A percentile compares a stretch with the other conserved stretches of the same genome.
Evolutionary conservation across 2,329 filamentous ascomycete genomes (phyloP).

Genomic region (Aureobasidium sp.): DNA sequence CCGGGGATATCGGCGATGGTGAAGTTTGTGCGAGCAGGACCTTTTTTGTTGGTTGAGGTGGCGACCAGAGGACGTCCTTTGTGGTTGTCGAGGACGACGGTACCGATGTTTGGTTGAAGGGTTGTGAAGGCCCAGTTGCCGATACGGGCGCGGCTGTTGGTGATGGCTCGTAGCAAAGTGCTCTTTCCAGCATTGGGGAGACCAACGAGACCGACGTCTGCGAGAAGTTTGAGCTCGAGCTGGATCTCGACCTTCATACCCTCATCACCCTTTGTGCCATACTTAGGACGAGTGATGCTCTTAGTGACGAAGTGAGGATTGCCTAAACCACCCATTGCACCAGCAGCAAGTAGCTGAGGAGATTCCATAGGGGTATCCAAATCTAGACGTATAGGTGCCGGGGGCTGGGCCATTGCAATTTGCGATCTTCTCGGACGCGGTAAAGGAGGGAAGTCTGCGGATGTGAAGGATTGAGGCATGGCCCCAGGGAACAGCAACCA

Average conservation of each 20-base stretch:
- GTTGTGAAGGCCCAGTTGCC: slow-evolving; percentile 98
- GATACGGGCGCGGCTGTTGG: slow-evolving; percentile 78
- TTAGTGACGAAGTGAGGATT: slow-evolving; percentile 88
- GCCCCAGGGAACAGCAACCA: slow-evolving; percentile 83
- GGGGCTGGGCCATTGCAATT: slow-evolving; percentile 59
- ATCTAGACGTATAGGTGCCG: slow-evolving; percentile 56
- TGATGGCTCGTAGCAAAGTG: slow-evolving; percentile 79
- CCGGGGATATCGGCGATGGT: slow-evolving; percentile 95
- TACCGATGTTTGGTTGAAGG: slow-evolving; percentile 88
- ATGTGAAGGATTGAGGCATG: slow-evolving; percentile 59
- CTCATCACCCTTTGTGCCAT: slow-evolving; percentile 77
- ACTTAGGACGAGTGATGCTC: slow-evolving; percentile 67
- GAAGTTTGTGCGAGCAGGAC: slow-evolving; percentile 60
- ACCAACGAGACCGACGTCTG: slow-evolving; percentile 89
- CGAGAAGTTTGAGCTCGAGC: slow-evolving; percentile 88
- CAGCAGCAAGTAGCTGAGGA: slow-evolving; percentile 78
- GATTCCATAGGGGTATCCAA: slow-evolving; percentile 63
- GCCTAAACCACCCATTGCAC: slow-evolving; percentile 80
- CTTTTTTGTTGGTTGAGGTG: slow-evolving; percentile 23
- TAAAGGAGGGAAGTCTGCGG: slow-evolving; percentile 49
- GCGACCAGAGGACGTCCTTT: slow-evolving; percentile 59
- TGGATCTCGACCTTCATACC: slow-evolving; percentile 72
- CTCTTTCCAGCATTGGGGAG: slow-evolving; percentile 95
- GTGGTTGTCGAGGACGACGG: slow-evolving; percentile 84
- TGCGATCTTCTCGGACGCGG: slow-evolving; percentile 48